phyloP scores from a whole-genome alignment of 169 alveolate species.

The Cryptosporidium canis region DNA sequence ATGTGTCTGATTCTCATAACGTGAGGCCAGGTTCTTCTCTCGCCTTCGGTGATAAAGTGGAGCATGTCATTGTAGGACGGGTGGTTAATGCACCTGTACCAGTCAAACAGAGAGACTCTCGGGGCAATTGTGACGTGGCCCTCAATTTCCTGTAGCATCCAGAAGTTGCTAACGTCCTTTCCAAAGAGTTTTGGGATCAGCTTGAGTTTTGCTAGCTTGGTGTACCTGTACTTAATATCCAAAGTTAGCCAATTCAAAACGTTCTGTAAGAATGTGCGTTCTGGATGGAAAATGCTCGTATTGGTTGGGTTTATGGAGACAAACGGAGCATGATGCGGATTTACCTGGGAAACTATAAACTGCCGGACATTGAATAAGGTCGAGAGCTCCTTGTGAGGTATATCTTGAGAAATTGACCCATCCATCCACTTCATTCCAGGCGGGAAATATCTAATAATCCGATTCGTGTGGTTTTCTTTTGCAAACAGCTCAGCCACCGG shows the following conservation, averaged over 20 bases:
- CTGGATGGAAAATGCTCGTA: conserved; percentile 35
- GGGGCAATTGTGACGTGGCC: conserved; percentile 76
- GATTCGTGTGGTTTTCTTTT: conserved; percentile 54
- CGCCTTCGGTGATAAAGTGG: conserved; percentile 69
- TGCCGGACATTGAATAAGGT: conserved; percentile 73
- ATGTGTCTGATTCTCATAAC: conserved; percentile 73
- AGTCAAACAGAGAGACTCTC: conserved; percentile 63
- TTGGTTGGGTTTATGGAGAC: conserved; percentile 19
- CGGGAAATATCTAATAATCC: conserved; percentile 63
- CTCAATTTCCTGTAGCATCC: conserved; percentile 74
- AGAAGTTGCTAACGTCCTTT: conserved; percentile 72
- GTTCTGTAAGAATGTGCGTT: conserved; percentile 32
- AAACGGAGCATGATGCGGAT: conserved; percentile 76
- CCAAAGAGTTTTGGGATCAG: conserved; percentile 74
- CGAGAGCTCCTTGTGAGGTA: conserved; percentile 67
- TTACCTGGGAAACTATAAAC: conserved; percentile 74
- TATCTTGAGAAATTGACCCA: conserved; percentile 71
- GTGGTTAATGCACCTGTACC: conserved; percentile 73
- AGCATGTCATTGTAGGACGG: conserved; percentile 73
- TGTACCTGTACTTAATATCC: conserved; percentile 73
- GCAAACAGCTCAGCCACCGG: conserved; percentile 73
- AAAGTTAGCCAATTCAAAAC: conserved; percentile 73
- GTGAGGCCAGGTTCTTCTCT: conserved; percentile 74
- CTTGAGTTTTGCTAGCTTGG: conserved; percentile 71
- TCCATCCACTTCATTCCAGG: conserved; percentile 78